Base-by-base conservation (phyloP, 2,329 filamentous ascomycete genomes). In the Cercospora nicotianae region DNA sequence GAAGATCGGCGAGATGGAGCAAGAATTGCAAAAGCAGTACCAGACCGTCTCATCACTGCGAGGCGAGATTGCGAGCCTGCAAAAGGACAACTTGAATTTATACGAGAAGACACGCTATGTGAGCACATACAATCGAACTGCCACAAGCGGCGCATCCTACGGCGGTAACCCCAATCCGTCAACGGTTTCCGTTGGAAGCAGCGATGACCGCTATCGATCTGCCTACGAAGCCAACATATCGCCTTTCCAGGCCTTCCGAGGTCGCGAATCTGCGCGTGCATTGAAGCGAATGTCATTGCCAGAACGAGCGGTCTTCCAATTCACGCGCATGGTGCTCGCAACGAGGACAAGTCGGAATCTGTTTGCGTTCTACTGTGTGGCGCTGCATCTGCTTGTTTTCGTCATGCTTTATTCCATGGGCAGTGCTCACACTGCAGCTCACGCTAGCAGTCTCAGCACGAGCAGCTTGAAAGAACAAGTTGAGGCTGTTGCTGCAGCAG, bases 71-170 rank as follows among this genome's bases (percentile, higher is more conserved):
- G 90, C 93, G 5, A 92, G 93, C 1, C 83, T 99, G 48, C 96
- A 99, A 77, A 96, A 94, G 79, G 95, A 99, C 80, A 99, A 99
- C 77, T 85, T 99, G 39, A 93, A 91, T 74, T 85, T 99, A 7
- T 99, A 99, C 79, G 95, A 99, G 80, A 99, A 98, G 85, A 97
- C 94, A 18, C 89, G 95, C 73, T 99, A 99, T 78, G 89, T 98
- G 26, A 97, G 93, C 6, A 94, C 92, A 2, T 99, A 97, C 83
- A 96, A 90, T 79, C 89, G 94, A 63, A 87, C 85, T 1, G 87
- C 89, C 10, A 87, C 87, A 5, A 86, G 87, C 13, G 89, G 89
- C 12, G 88, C 89, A n/a, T 91, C 89, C 51, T 79, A 79, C 67
- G 79, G 80, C 1, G 67, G 68, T 16, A 93, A 90, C 74, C 90